Percentiles rank a stretch among this genome's conserved stretches.
Evolutionary conservation across 768 basidiomycete genomes (phyloP).

Genomic region (Leccinellum rugosiceps): DNA sequence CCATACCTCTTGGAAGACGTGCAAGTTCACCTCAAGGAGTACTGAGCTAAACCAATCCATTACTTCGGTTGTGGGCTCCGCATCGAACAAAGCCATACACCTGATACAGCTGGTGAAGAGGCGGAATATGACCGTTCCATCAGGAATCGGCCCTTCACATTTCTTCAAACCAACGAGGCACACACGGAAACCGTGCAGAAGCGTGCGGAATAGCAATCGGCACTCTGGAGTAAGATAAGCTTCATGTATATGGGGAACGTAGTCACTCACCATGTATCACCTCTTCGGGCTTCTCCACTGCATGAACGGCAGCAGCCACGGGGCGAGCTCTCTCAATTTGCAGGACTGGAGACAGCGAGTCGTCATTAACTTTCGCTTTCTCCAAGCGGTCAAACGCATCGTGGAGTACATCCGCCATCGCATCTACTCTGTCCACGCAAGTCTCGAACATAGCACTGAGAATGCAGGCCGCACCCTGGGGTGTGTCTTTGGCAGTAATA

Average conservation of each 20-base stretch:
- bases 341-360: constrained; percentile 48
- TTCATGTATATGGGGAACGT: neutral
- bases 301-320: constrained; percentile 71
- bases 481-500: constrained; percentile 71
- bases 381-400: constrained; percentile 48
- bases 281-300: constrained; percentile 79
- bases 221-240: constrained; percentile 53
- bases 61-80: constrained; percentile 69
- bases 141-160: constrained; percentile 72
- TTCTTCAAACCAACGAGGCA: constrained; percentile 75
- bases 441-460: constrained; percentile 77
- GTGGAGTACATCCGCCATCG: constrained; percentile 61
- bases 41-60: constrained; percentile 78
- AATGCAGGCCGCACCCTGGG: constrained; percentile 64
- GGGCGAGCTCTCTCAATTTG: constrained; percentile 86
- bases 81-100: constrained; percentile 81
- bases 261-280: constrained; percentile 64
- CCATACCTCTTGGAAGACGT: constrained; percentile 97
- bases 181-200: constrained; percentile 85
- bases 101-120: constrained; percentile 84
- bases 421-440: constrained; percentile 80
- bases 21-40: constrained; percentile 78
- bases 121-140: constrained; percentile 82
- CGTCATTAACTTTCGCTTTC: constrained; percentile 37
- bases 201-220: constrained; percentile 79